Base-by-base conservation (phyloP, 2,329 filamentous ascomycete genomes). In the Fusarium sp. region DNA sequence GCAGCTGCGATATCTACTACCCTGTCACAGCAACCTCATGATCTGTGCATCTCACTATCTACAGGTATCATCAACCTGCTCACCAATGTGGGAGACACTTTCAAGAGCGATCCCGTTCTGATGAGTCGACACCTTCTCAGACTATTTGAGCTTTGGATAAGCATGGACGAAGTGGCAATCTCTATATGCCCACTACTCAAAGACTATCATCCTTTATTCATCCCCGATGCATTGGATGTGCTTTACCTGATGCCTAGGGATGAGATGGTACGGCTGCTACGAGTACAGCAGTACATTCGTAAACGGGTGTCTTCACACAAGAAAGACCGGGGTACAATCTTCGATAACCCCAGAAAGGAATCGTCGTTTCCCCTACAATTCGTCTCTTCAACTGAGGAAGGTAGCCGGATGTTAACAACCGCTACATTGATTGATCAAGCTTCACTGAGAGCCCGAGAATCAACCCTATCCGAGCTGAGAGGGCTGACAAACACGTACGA, bases 81-180 rank as follows among this genome's bases (percentile, higher is more conserved):
- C 30, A 14, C 20, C 1, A 62, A 30, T 7, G 54, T 66, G 1
- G 64, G 58, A 11, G 39, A 54, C 9, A 32, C 66, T 1, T 82
- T 84, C 51, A 61, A 83, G 1, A 37, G 70, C 0, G 50, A 65
- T 2, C 77, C 81, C 4, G 65, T 73, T 0, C 65, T 77, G 0
- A 69, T 68, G 58, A 74, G 72, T 22, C 58, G 48, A 4, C 47
- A 68, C 32, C 74, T 90, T 0, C 78, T 92, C 2, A 81, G 78
- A 9, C 43, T 87, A 0, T 82, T 91, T 71, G 83, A 87, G 49
- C 66, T 89, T 0, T 92, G 88, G 89, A 73, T 84, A 4, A 69
- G 73, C 2, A 81, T 90, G 73, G 90, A 92, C 63, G 69, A 77
- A 13, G 75, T 72, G n/a, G 83, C 84, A 1, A 75, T 80, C 0